Conservation (phyloP, 2,329 filamentous ascomycete genomes). For the Amylocarpus encephaloides region DNA sequence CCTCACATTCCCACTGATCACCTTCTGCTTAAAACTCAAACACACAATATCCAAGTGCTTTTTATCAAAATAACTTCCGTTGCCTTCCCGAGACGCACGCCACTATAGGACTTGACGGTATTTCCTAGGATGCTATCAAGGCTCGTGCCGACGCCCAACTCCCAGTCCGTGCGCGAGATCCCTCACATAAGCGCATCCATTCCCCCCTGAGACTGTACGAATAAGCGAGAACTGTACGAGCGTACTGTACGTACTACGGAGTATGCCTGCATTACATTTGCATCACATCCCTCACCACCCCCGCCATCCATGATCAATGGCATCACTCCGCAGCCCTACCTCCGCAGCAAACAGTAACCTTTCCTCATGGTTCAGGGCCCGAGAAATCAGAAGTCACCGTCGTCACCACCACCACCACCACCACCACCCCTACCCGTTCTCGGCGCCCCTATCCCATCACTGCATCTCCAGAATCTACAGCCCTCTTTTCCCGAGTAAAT, state of each 20-base stretch:
- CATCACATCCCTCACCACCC: background rate
- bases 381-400: background rate
- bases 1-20: background rate
- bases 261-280: slow-evolving; percentile 6
- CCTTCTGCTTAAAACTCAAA: background rate
- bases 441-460: background rate
- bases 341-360: background rate
- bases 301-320: background rate
- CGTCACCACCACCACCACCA: background rate
- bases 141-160: background rate
- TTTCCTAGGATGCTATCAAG: background rate
- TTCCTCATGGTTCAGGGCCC: background rate
- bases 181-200: background rate
- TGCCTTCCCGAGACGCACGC: background rate
- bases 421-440: background rate
- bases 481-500: too few species aligned
- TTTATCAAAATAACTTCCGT: background rate
- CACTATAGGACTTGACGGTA: background rate
- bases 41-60: background rate
- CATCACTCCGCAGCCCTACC: background rate
- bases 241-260: background rate
- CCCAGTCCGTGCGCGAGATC: background rate
- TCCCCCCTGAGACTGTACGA: background rate
- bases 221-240: too few species aligned
- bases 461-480: too few species aligned